Evolutionary conservation across 805 yeast genomes (phyloP).

Genomic region (Metschnikowia continentalis): DNA sequence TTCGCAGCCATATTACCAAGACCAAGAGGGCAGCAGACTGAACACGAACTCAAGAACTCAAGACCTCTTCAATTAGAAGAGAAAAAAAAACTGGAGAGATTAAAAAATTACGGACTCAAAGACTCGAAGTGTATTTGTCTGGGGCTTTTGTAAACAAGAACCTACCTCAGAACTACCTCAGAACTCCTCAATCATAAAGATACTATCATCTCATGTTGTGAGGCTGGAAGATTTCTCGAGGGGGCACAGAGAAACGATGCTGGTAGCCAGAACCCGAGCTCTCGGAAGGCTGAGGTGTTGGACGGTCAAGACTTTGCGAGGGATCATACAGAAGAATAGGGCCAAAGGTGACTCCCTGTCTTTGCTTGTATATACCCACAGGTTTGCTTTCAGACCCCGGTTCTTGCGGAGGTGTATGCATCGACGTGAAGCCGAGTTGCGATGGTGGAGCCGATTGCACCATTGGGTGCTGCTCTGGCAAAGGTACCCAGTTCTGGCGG

Average conservation of each 20-base stretch:
- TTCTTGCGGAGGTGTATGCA: background rate
- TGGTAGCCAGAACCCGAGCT: background rate
- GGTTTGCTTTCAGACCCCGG: background rate
- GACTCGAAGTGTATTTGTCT: too few relatives aligned
- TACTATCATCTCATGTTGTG: constrained; percentile 14
- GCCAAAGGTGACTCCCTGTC: constrained; percentile 28
- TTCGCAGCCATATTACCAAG: constrained; percentile 1
- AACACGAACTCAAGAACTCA: too few relatives aligned
- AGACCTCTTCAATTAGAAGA: too few relatives aligned
- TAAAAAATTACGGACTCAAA: too few relatives aligned
- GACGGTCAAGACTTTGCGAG: constrained; percentile 20
- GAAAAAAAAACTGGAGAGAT: too few relatives aligned
- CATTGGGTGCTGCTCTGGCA: constrained; percentile 5
- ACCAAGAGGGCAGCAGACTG: too few relatives aligned
- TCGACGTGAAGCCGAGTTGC: constrained; percentile 14
- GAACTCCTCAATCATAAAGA: too few relatives aligned
- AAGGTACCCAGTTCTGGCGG: constrained; percentile 2
- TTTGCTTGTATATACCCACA: background rate
- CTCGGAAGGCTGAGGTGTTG: constrained; percentile 10
- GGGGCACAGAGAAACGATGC: constrained; percentile 25
- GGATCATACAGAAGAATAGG: constrained; percentile 42
- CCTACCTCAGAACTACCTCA: too few relatives aligned
- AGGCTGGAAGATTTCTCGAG: constrained; percentile 36
- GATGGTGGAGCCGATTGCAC: constrained; percentile 22
- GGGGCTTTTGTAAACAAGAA: too few relatives aligned